Percentiles rank a stretch among this genome's conserved stretches.
Conservation (phyloP, 2,329 filamentous ascomycete species). For the Monosporascus sp. region DNA sequence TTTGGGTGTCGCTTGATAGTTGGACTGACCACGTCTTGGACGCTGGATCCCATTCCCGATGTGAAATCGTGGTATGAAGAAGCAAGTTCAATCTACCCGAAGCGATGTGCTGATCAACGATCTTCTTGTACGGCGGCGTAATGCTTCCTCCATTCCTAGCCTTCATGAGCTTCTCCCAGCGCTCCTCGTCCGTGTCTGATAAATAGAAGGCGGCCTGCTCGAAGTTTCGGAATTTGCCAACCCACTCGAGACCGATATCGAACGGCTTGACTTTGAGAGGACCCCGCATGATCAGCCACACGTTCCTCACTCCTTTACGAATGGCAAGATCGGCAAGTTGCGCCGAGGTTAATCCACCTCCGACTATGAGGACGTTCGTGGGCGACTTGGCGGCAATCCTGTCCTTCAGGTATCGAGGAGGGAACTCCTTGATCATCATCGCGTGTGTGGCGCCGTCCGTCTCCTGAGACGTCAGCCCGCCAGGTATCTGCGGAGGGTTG, state of each 20-base stretch:
- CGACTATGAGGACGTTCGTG: slow-evolving; percentile 67
- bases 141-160: slow-evolving; percentile 75
- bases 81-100: slow-evolving; percentile 48
- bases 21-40: slow-evolving; percentile 39
- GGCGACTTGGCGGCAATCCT: slow-evolving; percentile 44
- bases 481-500: slow-evolving; percentile 49
- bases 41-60: slow-evolving; percentile 43
- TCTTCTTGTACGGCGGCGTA: slow-evolving; percentile 61
- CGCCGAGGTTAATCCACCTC: slow-evolving; percentile 71
- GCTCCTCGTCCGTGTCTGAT: slow-evolving; percentile 65
- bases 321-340: slow-evolving; percentile 66
- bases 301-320: slow-evolving; percentile 57
- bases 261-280: slow-evolving; percentile 64
- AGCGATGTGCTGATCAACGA: slow-evolving; percentile 56
- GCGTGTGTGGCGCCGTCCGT: slow-evolving; percentile 48
- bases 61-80: slow-evolving; percentile 50
- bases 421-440: slow-evolving; percentile 56
- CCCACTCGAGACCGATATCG: slow-evolving; percentile 72
- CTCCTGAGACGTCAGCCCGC: slow-evolving; percentile 12
- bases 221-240: slow-evolving; percentile 75
- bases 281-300: slow-evolving; percentile 65
- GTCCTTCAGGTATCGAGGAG: slow-evolving; percentile 43
- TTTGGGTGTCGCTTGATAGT: slow-evolving; percentile 35
- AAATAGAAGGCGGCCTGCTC: slow-evolving; percentile 74
- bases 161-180: slow-evolving; percentile 57